Base-by-base conservation (phyloP, 805 yeast species). In the Suhomyces vadensis region DNA sequence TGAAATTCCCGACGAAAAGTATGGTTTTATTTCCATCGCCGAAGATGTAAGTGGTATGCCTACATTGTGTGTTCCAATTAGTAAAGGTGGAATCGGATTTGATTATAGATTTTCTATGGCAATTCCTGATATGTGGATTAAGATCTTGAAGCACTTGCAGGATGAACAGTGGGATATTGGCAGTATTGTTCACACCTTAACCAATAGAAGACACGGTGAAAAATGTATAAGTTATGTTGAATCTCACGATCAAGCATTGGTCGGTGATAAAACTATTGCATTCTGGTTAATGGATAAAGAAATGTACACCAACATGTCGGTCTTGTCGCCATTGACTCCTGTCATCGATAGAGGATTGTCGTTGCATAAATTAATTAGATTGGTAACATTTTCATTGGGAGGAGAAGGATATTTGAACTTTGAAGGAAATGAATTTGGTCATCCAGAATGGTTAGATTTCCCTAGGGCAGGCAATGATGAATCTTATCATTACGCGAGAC, bases 11-110 rank as follows among this genome's bases (percentile, higher is more conserved):
- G 69, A 77, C 42, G 46, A 56, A 24, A 42, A 54, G 20, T 63
- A 57, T 46, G 69, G 74, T 43, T 81, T 85, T 52, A 77, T 86
- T 7, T 80, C 96, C 1, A 85, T 92, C 52, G 98, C 98, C 3
- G 99, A 92, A 64, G 99, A 92, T 63, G 99, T 92, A 37, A 84
- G 94, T 39, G 99, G 99, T 8, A 92, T 92, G 85, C 99, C 99
- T 25, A 90, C 97, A 1, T 69, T 94, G 44, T 92, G 98, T 64
- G 65, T 87, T 44, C 83, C 94, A 5, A 75, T 87, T 40, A 41
- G 54, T 0, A 61, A 71, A 19, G 98, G 98, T 39, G 99, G 99
- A 45, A 83, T 86, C 49, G 99, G 97, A 0, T 92, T 92, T 58
- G 94, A 91, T 62, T 92, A 92, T 64, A 75, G 98, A 50, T 74